These are phyloP conservation scores for Parvularia atlantis DNA, from an alignment of 78 protist species.

Conservation along the genomic window DNA sequence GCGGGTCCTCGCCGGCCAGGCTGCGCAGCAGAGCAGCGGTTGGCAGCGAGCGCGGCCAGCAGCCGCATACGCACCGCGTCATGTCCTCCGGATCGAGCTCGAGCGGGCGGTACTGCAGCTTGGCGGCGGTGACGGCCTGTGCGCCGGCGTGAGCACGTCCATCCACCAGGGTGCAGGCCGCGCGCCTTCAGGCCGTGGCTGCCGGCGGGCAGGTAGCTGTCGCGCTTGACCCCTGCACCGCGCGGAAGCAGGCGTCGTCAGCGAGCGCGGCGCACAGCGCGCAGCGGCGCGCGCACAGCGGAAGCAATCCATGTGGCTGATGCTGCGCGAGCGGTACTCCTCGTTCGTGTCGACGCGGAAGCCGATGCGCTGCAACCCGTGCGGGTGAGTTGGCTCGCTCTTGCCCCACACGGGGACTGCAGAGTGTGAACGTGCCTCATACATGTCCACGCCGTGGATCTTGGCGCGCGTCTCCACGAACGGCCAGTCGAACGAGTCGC, in stretches of 20 bases:
- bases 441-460: conserved; percentile 47
- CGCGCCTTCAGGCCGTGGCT: conserved; percentile 74
- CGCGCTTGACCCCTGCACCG: conserved; percentile 94
- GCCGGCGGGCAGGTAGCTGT: conserved; percentile 97
- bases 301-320: conserved; percentile 88
- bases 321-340: conserved; percentile 39
- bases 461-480: conserved; percentile 83
- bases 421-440: too few species aligned
- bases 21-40: too few species aligned
- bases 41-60: too few species aligned
- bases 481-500: conserved; percentile 99
- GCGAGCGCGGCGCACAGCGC: background rate
- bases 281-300: background rate
- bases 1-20: conserved; percentile 72
- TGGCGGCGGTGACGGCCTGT: conserved; percentile 84
- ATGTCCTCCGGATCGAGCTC: conserved; percentile 98
- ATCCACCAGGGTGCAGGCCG: too few species aligned
- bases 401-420: too few species aligned
- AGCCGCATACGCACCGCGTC: too few species aligned
- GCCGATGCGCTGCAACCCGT: too few species aligned
- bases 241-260: background rate
- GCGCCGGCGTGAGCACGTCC: too few species aligned
- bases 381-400: too few species aligned
- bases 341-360: conserved; percentile 19
- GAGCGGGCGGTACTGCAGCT: conserved; percentile 94